Conservation (phyloP, 2,329 filamentous ascomycete genomes). For the Colletotrichum sp. region DNA sequence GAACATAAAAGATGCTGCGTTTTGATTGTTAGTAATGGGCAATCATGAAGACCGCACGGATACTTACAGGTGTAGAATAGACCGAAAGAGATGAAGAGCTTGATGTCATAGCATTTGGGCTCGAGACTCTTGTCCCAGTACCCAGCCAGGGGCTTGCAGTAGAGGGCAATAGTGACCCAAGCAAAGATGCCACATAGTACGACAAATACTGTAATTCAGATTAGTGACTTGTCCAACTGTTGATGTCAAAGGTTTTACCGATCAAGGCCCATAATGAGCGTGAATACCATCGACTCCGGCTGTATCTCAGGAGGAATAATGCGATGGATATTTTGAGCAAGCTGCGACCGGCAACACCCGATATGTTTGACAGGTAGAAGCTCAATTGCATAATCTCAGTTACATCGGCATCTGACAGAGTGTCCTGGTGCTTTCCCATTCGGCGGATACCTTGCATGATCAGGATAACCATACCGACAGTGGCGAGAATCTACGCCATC, state of each 20-base stretch:
- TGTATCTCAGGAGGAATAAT: not conserved
- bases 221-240: rapidly evolving
- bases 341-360: not conserved
- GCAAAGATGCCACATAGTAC: not conserved
- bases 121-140: constrained; percentile 3
- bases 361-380: not conserved
- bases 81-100: not conserved
- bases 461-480: not conserved
- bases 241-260: not conserved
- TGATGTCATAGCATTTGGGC: not conserved
- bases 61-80: not conserved
- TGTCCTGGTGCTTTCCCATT: not conserved
- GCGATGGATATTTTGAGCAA: not conserved
- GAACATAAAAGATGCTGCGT: constrained; percentile 40
- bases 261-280: not conserved
- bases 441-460: not conserved
- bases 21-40: not conserved
- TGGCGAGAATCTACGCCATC: not conserved
- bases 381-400: not conserved
- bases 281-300: not conserved
- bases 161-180: not conserved
- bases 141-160: not conserved
- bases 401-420: not conserved
- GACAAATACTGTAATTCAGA: not conserved
- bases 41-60: too few relatives aligned